Base-by-base conservation (phyloP, 1,284 basidiomycete genomes). In the Microbotryum saponariae region DNA sequence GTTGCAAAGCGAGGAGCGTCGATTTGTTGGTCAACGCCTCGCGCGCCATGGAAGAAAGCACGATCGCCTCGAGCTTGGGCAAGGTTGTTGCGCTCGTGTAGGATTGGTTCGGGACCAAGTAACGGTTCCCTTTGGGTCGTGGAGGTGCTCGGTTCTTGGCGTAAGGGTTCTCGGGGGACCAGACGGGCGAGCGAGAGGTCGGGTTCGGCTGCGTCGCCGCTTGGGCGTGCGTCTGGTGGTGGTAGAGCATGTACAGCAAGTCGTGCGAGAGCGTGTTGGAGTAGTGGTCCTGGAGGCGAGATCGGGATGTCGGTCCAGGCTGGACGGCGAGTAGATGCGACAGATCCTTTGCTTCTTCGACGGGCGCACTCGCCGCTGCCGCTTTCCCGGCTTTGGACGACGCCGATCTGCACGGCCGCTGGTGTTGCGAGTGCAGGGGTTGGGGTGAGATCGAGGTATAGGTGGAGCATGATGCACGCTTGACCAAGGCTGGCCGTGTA, bases 181-280 rank as follows among this genome's bases (percentile, higher is more conserved):
- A 91, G 16, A 78, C 81, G 56, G 85, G 83, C 51, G 85, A 57
- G 74, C 74, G 55, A 71, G 65, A 10, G 76, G 74, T 58, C 60
- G 68, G 59, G 73, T 63, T n/a, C 72, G 67, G 76, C 72, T 33
- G 77, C 73, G 59, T 71, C 68, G 44, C 74, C 73, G 67, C 54
- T 46, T 58, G 52, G 31, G 72, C 60, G 61, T 59, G 74, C 59
- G 62, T 71, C 51, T 82, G 82, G 76, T 94, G 91, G 62, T 85
- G 81, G 79, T 96, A 97, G 55, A 88, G 89, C 83, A 97, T 88
- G 82, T 98, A 98, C 80, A 98, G 84, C 69, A 96, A 79, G 77
- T 97, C 84, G 71, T 91, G 86, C 25, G 85, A 82, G 61, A 98
- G 81, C 10, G 91, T 88, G 57, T 80, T 78, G 74, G 88, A 76